Conservation (phyloP, 495 filamentous ascomycete genomes). For the Aspergillus ellipticus region DNA sequence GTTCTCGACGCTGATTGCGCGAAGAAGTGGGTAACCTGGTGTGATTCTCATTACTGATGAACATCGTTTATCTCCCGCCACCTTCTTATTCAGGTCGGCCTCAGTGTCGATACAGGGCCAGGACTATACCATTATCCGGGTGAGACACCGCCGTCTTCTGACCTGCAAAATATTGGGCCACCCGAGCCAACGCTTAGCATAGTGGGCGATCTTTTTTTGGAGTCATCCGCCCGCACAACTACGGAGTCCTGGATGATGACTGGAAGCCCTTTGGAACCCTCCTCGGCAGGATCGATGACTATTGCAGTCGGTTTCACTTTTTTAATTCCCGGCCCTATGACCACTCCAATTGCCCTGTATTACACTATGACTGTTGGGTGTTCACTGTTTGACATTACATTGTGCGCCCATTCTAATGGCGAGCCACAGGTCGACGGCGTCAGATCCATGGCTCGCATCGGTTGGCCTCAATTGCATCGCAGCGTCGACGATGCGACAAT, state of each 20-base stretch:
- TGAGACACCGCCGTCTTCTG: conserved; percentile 3
- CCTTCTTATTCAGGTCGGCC: too few relatives aligned
- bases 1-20: not conserved
- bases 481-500: conserved; percentile 7
- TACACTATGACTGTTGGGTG: not conserved
- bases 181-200: not conserved
- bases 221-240: not conserved
- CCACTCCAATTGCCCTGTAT: not conserved
- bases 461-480: not conserved
- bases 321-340: not conserved
- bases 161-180: not conserved
- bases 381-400: not conserved
- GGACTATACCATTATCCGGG: not conserved
- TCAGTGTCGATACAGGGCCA: too few relatives aligned
- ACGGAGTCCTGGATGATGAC: not conserved
- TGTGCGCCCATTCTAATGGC: not conserved
- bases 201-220: not conserved
- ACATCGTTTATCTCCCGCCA: too few relatives aligned
- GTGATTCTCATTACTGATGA: not conserved
- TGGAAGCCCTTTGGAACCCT: not conserved
- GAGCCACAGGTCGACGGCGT: not conserved
- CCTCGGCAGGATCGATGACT: not conserved
- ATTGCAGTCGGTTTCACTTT: not conserved
- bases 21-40: not conserved
- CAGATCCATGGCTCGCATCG: conserved; percentile 5